Evolutionary conservation across 176 grass and related monocot genomes (phyloP), one percentile per base, ranked within the genome.

Genomic region (Tuctoria greenei): DNA sequence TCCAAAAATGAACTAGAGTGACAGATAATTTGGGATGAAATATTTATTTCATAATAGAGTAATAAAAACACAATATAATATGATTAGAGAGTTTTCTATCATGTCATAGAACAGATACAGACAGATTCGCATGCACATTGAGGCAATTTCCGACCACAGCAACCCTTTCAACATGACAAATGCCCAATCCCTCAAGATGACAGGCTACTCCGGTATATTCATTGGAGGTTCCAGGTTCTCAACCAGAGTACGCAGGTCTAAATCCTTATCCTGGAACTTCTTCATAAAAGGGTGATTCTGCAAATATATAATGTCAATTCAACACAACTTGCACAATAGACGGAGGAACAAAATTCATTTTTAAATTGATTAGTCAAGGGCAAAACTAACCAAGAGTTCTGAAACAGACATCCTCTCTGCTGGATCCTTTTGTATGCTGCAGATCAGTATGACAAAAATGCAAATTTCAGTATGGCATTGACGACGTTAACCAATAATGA

Each of bases 251-350:
- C 74, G 66, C 6, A 99, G 83, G 75, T 95, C 74, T 23, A 99
- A 67, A 67, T 98, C 89, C 76, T 98, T 92, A 64, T 82, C 91
- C 73, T 88, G 87, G 0, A 98, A 98, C 73, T 98, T 98, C 81
- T 98, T 94, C 69, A 98, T 82, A 73, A 98, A 98, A 36, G 95
- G 73, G 28, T 98, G 91, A 41, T 87, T 76, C 95, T 98, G 91
- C 72, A 69, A 56, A 24, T 50, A 23, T 7, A 81, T 13, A 39
- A 41, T 10, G 6, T 0, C 31, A 1, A 31, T 31, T 31, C 3
- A 18, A 68, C 58, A 73, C 27, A 89, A 36, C 7, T 8, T 39
- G 64, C 44, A 7, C 27, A 14, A 69, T 27, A 13, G 17, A 21
- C 14, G 28, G 11, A 51, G 13, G 7, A 31, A 44, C 12, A 51